Base-by-base conservation (phyloP, 2,329 filamentous ascomycete species). In the Knufia fluminis region DNA sequence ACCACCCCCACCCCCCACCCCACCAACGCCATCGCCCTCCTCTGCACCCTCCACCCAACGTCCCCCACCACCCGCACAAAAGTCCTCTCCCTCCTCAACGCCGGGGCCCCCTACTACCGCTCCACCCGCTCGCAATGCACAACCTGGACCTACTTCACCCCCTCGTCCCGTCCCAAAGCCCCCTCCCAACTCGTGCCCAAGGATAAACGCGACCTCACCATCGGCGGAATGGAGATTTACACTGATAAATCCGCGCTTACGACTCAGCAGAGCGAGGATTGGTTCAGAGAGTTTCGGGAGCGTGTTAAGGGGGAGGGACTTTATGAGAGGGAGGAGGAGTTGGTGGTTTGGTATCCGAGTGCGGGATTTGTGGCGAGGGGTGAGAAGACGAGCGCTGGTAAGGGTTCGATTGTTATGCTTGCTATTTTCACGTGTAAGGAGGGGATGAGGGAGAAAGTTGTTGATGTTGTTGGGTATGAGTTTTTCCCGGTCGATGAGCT, bases 91-190 rank as follows among this genome's bases (percentile, higher is more conserved):
- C 38, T 41, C 38, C 16, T 41, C n/a, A 14, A 41, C 38, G 3
- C 8, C 9, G 10, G 8, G 22, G 38, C 3, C 4, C 8, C 7
- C 10, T 41, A 22, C 16, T 22, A 41, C 22, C 38, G 22, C n/a
- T 24, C 31, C 3, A 33, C 49, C 23, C 32, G 24, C 24, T 35
- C 52, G 12, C 17, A 48, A 43, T 52, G 43, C 46, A 52, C 50
- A 22, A 90, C 91, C 68, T 97, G 91, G 91, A 96, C 96, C 70
- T 95, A 89, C 23, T 94, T 98, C 75, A 97, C 97, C 68, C 92
- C 92, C 44, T 88, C 92, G 38, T 97, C 92, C 8, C 79, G 97
- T 51, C 94, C 88, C 71, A 92, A 92, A 64, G 92, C 92, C 64
- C 95, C 97, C 71, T 91, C 97, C 75, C 91, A 96, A 59, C 94